These are phyloP conservation scores for Annulohypoxylon maeteangense DNA, from an alignment of 495 filamentous ascomycete genomes.

Conservation along the genomic window DNA sequence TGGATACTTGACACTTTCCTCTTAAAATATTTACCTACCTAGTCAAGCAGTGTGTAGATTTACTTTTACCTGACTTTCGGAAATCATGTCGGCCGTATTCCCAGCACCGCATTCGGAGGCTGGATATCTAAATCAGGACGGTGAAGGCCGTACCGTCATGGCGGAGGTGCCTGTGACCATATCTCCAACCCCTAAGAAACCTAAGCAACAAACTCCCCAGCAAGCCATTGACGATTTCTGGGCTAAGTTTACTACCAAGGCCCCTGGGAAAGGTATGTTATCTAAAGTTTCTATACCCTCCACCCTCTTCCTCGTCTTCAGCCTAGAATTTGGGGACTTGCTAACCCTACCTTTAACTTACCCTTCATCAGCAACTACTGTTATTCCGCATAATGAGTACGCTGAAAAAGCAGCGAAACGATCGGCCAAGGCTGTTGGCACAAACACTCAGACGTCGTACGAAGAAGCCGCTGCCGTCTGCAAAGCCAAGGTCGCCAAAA, in stretches of 20 bases:
- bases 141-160: slow-evolving; percentile 35
- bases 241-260: slow-evolving; percentile 75
- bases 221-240: slow-evolving; percentile 80
- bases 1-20: not conserved
- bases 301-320: not conserved
- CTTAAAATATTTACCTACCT: not conserved
- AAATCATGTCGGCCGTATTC: slow-evolving; percentile 31
- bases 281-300: not conserved
- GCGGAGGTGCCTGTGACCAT: slow-evolving; percentile 38
- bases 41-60: not conserved
- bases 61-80: not conserved
- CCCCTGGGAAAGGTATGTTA: slow-evolving; percentile 62
- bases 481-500: slow-evolving; percentile 78
- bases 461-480: slow-evolving; percentile 78
- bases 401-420: slow-evolving; percentile 73
- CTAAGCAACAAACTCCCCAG: slow-evolving; percentile 69
- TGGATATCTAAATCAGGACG: slow-evolving; percentile 30
- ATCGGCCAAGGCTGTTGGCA: slow-evolving; percentile 54
- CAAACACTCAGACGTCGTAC: slow-evolving; percentile 69
- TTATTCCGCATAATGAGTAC: slow-evolving; percentile 79
- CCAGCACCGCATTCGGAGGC: slow-evolving; percentile 33
- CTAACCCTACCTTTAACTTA: slow-evolving; percentile 3
- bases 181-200: slow-evolving; percentile 26
- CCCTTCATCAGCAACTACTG: slow-evolving; percentile 66
- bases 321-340: not conserved